Evolutionary conservation across 129 eudicot species (phyloP).

Genomic region (Calendula officinalis): DNA sequence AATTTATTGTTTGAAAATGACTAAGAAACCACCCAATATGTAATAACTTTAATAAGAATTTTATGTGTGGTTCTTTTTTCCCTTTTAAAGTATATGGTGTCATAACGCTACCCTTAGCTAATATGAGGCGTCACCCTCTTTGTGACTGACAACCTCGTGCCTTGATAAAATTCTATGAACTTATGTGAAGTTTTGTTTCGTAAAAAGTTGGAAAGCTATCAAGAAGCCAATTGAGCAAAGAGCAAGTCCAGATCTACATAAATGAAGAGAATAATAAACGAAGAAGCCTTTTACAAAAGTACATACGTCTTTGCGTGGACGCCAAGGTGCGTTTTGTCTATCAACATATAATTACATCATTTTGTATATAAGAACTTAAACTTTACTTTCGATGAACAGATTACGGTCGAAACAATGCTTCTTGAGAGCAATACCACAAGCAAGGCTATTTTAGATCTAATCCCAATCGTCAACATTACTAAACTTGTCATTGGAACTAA

Average conservation of each 20-base stretch:
- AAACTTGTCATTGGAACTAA: conserved; percentile 15
- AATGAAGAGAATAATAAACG: conserved; percentile 79
- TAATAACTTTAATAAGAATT: too few species aligned
- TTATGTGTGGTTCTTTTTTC: too few species aligned
- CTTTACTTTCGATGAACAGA: conserved; percentile 32
- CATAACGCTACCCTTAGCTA: too few species aligned
- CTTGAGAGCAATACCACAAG: conserved; percentile 73
- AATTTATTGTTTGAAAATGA: too few species aligned
- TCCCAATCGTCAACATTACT: conserved; percentile 2
- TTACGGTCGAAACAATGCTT: conserved; percentile 78
- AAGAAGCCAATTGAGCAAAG: conserved; percentile 79
- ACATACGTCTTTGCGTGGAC: conserved; percentile 65
- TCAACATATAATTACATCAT: background rate
- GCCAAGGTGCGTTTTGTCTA: conserved; percentile 49
- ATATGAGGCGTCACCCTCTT: too few species aligned
- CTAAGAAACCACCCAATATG: too few species aligned
- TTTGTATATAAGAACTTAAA: too few species aligned
- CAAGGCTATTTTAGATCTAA: conserved; percentile 74
- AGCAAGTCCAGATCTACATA: conserved; percentile 56
- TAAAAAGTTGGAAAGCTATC: conserved; percentile 79
- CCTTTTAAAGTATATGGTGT: too few species aligned
- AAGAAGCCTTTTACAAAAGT: conserved; percentile 70
- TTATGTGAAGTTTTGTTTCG: conserved; percentile 5
- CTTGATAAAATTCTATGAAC: background rate
- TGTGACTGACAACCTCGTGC: too few species aligned